Conservation (phyloP, 2,329 filamentous ascomycete species). For the Aspergillus luchuensis region DNA sequence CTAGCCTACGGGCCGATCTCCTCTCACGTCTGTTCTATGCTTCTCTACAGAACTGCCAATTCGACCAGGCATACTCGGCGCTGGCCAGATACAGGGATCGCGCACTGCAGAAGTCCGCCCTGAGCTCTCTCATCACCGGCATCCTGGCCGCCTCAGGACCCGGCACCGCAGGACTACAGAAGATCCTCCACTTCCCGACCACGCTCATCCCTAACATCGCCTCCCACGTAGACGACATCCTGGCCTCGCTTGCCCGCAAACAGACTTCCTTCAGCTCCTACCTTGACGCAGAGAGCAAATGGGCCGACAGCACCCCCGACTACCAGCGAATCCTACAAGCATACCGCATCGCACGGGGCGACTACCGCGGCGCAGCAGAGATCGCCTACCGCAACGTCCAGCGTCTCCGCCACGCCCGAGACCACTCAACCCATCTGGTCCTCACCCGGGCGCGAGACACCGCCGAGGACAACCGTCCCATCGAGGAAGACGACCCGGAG, state of each 20-base stretch:
- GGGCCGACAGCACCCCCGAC: constrained; percentile 54
- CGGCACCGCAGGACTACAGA: constrained; percentile 51
- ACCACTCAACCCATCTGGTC: constrained; percentile 37
- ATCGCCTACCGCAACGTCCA: constrained; percentile 60
- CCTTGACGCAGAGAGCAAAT: constrained; percentile 40
- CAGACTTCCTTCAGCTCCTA: constrained; percentile 62
- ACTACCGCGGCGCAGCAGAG: constrained; percentile 77
- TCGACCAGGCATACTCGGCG: constrained; percentile 78
- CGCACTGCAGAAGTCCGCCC: constrained; percentile 69
- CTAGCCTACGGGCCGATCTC: constrained; percentile 65
- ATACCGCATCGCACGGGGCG: constrained; percentile 79
- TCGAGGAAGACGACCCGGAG: constrained; percentile 48
- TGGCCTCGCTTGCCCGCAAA: constrained; percentile 70
- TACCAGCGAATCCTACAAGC: constrained; percentile 91
- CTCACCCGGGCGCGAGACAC: constrained; percentile 41
- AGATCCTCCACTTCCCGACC: constrained; percentile 75
- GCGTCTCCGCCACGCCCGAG: constrained; percentile 47
- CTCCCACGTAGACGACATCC: constrained; percentile 75
- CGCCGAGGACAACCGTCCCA: constrained; percentile 29
- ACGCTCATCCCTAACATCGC: constrained; percentile 64
- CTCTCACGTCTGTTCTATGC: constrained; percentile 82
- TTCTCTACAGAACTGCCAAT: constrained; percentile 75
- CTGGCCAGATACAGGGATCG: constrained; percentile 72
- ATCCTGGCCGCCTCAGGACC: constrained; percentile 45
- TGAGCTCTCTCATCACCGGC: constrained; percentile 64